Conservation (phyloP, 345 rosid genomes). For the Gossypium bickii region DNA sequence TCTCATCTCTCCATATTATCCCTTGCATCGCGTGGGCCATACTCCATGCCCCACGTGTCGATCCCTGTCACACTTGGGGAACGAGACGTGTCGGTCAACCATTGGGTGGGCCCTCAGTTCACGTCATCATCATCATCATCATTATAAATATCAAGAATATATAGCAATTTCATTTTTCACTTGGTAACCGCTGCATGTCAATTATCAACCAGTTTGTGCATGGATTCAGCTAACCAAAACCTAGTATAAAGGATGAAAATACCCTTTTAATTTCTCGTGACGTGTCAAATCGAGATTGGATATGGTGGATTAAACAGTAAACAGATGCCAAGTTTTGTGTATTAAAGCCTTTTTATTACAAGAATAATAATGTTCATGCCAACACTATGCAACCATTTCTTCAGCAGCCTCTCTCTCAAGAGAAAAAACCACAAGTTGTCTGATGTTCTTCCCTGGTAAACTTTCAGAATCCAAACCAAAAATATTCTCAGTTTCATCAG, state of each 20-base stretch:
- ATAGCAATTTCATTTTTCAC: no score
- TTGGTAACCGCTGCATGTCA: slow-evolving; percentile 11
- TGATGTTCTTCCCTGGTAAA: slow-evolving; percentile 10
- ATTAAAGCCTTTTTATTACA: slow-evolving; percentile 6
- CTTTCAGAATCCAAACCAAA: slow-evolving; percentile 1
- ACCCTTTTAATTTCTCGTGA: neutral
- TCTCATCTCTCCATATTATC: slow-evolving; percentile 18
- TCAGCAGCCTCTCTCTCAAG: no score
- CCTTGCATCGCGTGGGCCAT: slow-evolving; percentile 27
- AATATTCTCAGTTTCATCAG: neutral
- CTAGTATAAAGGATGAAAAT: slow-evolving; percentile 9
- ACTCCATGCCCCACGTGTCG: slow-evolving; percentile 26
- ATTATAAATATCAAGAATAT: no score
- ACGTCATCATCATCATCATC: neutral
- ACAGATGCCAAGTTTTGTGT: neutral
- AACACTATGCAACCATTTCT: slow-evolving; percentile 10
- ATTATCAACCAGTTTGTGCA: slow-evolving; percentile 22
- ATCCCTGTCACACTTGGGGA: neutral
- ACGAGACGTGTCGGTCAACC: slow-evolving; percentile 30
- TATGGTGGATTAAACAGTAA: neutral
- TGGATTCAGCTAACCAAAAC: slow-evolving; percentile 3
- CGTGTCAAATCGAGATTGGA: neutral
- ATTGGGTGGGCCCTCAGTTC: slow-evolving; percentile 14
- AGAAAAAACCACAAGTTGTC: neutral
- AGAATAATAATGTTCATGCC: slow-evolving; percentile 19